Evolutionary conservation across 192 early-diverging fungal genomes (phyloP).

Genomic region (Piromyces sp.): DNA sequence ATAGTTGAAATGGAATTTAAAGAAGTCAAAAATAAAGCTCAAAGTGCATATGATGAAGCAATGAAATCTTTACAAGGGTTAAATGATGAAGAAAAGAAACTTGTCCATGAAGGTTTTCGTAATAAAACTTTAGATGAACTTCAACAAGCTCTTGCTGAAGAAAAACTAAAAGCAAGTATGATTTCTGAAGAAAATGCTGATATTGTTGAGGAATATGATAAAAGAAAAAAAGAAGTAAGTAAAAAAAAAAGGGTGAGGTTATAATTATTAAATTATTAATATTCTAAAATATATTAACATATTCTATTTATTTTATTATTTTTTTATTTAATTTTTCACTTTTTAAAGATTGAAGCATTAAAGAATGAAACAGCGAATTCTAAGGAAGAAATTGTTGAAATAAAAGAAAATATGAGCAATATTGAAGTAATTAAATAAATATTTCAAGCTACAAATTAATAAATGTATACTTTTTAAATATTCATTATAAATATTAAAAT

Average conservation of each 20-base stretch:
- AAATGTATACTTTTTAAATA: no score
- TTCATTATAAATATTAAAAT: no score
- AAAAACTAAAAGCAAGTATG: conserved; percentile 32
- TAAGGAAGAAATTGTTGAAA: conserved; percentile 27
- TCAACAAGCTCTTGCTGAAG: conserved; percentile 34
- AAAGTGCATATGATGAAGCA: conserved; percentile 23
- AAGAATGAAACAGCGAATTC: not conserved
- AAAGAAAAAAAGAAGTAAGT: conserved; percentile 9
- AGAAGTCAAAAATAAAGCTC: conserved; percentile 22
- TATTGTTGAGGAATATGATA: conserved; percentile 50
- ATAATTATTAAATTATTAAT: no score
- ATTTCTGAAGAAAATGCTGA: conserved; percentile 27
- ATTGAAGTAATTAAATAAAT: no score
- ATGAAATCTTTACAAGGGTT: conserved; percentile 29
- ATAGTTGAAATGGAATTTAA: conserved; percentile 20
- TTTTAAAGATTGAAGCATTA: not conserved
- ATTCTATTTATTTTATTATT: no score
- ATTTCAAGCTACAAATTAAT: no score
- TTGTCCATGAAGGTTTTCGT: conserved; percentile 22
- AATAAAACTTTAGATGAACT: conserved; percentile 36
- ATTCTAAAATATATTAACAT: no score
- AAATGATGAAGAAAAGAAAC: conserved; percentile 26
- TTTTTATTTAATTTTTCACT: no score
- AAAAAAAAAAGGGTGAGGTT: not conserved
- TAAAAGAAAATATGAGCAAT: conserved; percentile 16